phyloP scores from a whole-genome alignment of 495 filamentous ascomycete genomes.

The Pseudomonodictys pantanalensis region DNA sequence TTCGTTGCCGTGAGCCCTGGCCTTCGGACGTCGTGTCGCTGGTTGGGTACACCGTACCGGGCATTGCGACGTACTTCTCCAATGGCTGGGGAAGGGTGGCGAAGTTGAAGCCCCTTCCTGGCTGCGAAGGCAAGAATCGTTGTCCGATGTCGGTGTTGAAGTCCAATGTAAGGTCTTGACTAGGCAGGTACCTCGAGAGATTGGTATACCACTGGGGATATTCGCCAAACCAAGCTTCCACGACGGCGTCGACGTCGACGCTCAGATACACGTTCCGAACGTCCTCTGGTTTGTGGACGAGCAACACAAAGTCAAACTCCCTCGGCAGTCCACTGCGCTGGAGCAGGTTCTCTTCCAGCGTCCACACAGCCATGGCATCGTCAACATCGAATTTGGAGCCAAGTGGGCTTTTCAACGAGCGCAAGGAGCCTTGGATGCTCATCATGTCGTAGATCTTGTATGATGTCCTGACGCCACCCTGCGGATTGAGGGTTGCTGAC shows the following conservation, averaged over 20 bases:
- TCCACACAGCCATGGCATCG: slow-evolving; percentile 52
- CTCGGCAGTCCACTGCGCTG: slow-evolving; percentile 53
- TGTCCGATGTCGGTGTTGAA: slow-evolving; percentile 29
- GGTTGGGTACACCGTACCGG: slow-evolving; percentile 28
- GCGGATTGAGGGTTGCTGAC: slow-evolving; percentile 47
- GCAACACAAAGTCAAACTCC: slow-evolving; percentile 55
- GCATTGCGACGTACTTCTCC: slow-evolving; percentile 28
- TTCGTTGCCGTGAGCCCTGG: background rate
- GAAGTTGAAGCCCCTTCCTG: slow-evolving; percentile 29
- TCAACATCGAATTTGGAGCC: slow-evolving; percentile 44
- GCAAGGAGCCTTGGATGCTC: slow-evolving; percentile 53
- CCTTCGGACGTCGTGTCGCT: slow-evolving; percentile 3
- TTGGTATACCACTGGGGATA: slow-evolving; percentile 31
- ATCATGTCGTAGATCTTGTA: slow-evolving; percentile 54
- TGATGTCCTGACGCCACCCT: slow-evolving; percentile 42
- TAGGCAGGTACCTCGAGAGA: slow-evolving; percentile 18
- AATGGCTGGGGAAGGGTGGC: slow-evolving; percentile 22
- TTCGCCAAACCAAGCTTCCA: slow-evolving; percentile 21
- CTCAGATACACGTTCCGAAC: slow-evolving; percentile 20
- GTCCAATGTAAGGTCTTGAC: slow-evolving; percentile 10
- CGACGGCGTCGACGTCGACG: slow-evolving; percentile 23
- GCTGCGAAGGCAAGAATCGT: slow-evolving; percentile 15
- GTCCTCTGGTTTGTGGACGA: slow-evolving; percentile 34
- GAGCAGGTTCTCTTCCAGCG: slow-evolving; percentile 51
- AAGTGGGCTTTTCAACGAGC: slow-evolving; percentile 42